These are phyloP conservation scores for Kodamaea laetipori DNA, from an alignment of 805 yeast genomes.

Conservation along the genomic window DNA sequence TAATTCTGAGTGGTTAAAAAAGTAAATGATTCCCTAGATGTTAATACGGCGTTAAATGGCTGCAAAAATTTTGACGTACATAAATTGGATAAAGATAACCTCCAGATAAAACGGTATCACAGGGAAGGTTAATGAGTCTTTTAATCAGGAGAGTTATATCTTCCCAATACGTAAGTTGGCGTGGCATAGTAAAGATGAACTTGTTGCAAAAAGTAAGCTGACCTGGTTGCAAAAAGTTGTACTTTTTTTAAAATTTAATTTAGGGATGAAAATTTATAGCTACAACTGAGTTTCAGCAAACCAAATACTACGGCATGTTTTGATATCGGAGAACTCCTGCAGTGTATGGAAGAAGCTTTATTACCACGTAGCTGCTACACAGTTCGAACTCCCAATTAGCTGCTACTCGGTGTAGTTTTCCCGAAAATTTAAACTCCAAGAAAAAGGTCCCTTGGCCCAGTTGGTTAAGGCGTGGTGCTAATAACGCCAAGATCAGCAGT, in stretches of 20 bases:
- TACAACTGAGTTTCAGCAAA: no score
- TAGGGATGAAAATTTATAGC: no score
- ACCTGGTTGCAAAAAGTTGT: no score
- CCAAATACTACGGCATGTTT: no score
- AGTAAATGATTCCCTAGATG: conserved; percentile 44
- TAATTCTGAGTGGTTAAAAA: conserved; percentile 39
- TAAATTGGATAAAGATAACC: conserved; percentile 26
- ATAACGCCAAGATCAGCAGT: conserved; percentile 74
- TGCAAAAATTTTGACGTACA: conserved; percentile 20
- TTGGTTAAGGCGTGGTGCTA: conserved; percentile 57
- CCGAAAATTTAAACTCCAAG: neutral
- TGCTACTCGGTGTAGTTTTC: no score
- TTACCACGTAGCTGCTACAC: no score
- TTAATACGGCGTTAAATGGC: conserved; percentile 12
- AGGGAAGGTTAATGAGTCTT: conserved; percentile 12
- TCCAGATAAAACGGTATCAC: conserved; percentile 18
- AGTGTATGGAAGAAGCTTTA: no score
- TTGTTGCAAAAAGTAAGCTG: conserved; percentile 12
- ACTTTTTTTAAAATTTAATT: no score
- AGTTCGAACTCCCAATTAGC: no score
- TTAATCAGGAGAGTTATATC: neutral
- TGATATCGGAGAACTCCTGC: no score
- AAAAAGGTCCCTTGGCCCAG: conserved; percentile 54
- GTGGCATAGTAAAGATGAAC: conserved; percentile 1
- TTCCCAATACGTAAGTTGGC: neutral